These are phyloP conservation scores for Coniochaeta hoffmannii DNA, from an alignment of 2,329 filamentous ascomycete genomes.

Conservation along the genomic window DNA sequence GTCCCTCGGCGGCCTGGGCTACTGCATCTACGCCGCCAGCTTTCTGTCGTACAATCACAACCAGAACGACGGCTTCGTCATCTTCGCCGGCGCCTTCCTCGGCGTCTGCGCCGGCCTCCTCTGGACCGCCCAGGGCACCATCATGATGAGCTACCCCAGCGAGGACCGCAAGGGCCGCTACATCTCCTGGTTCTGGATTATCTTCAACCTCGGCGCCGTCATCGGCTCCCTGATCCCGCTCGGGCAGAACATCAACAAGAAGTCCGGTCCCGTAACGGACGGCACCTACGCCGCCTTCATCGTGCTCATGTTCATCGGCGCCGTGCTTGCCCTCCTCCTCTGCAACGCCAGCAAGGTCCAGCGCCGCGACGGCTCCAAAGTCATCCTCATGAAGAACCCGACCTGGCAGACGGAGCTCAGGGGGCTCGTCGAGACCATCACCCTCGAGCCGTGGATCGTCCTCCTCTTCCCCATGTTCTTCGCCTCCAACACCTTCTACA, in stretches of 20 bases:
- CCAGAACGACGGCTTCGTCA: constrained; percentile 56
- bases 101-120: constrained; percentile 68
- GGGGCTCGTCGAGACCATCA: constrained; percentile 68
- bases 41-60: constrained; percentile 63
- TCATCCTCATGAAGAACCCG: constrained; percentile 87
- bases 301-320: constrained; percentile 70
- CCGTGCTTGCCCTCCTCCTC: constrained; percentile 60
- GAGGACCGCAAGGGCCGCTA: constrained; percentile 80
- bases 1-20: constrained; percentile 63
- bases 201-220: constrained; percentile 88
- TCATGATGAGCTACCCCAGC: constrained; percentile 81
- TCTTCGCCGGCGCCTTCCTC: constrained; percentile 66
- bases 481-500: constrained; percentile 73
- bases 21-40: constrained; percentile 60
- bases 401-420: constrained; percentile 73
- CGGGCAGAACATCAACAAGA: constrained; percentile 60
- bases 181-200: constrained; percentile 89
- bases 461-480: constrained; percentile 75
- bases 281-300: constrained; percentile 88
- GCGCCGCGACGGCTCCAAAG: constrained; percentile 68
- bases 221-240: constrained; percentile 76
- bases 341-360: constrained; percentile 65
- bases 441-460: constrained; percentile 64
- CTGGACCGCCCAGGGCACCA: constrained; percentile 70
- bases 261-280: constrained; percentile 49